Evolutionary conservation across 2,329 filamentous ascomycete genomes (phyloP), one percentile per base, ranked within the genome.

Genomic region (Bipolaris cookei): DNA sequence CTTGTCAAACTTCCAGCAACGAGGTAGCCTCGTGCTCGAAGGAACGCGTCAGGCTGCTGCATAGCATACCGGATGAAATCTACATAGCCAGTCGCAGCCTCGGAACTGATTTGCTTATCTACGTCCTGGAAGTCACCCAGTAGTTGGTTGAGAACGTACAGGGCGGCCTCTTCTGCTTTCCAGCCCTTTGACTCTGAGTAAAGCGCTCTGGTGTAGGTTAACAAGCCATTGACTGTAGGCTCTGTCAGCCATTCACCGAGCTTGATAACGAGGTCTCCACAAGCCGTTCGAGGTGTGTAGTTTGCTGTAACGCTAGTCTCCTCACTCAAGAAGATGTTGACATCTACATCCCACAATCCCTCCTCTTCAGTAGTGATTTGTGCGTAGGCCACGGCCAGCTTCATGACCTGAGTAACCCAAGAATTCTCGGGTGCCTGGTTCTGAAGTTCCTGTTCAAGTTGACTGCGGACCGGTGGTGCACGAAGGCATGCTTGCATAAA

Each of bases 271-370:
- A 99, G 81, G 74, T 98, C 95, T 46, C 92, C 93, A 62, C 92
- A 95, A 38, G 94, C 95, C 16, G 92, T 96, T 65, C 95, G 88
- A 13, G 95, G 91, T 0, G 95, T 97, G 78, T 98, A 99, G 76
- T 98, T 98, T 30, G 93, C 91, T 11, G 92, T 97, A 16, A 97
- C 90, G 2, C 92, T 94, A 1, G 92, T 94, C 78, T 98, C 94
- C 77, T 99, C 95, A 0, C 92, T 94, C 44, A 99, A 83, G 77
- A 96, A 99, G 2, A 99, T 85, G 56, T 96, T 98, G 65, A 96
- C 90, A 76, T 99, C 95, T 61, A 97, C 92, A 67, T 97, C 92
- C 95, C 95, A 99, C 8, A 99, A 79, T 6, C 91, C 92, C 78
- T 97, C 92, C 72, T 98, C 95, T 75, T 99, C 95, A 25, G 87